Evolutionary conservation across 805 yeast genomes (phyloP).

Genomic region (Teunomyces barrocoloradensis): DNA sequence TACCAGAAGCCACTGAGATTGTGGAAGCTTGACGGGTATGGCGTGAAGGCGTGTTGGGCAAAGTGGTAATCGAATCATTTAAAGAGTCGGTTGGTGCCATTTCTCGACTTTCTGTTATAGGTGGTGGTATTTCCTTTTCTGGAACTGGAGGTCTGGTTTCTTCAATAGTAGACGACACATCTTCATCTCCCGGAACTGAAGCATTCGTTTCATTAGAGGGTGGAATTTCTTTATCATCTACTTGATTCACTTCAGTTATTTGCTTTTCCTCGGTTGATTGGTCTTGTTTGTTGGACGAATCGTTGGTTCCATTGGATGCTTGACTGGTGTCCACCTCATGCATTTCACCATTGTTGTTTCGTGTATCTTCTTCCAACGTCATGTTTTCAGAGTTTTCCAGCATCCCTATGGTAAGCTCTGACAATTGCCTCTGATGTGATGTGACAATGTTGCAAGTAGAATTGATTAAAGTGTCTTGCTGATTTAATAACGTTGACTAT

Average conservation of each 20-base stretch:
- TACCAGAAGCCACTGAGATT: constrained; percentile 5
- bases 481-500: constrained; percentile 1
- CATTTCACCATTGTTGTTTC: background rate
- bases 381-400: background rate
- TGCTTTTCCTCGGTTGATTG: background rate
- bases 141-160: background rate
- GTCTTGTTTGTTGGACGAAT: background rate
- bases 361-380: background rate
- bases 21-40: constrained; percentile 6
- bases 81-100: background rate
- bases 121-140: background rate
- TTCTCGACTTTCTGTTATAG: background rate
- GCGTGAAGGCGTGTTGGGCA: background rate
- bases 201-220: background rate
- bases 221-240: background rate
- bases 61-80: background rate
- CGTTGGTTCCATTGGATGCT: background rate
- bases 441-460: background rate
- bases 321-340: background rate
- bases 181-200: background rate
- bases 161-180: background rate
- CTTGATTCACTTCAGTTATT: background rate
- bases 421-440: background rate
- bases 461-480: constrained; percentile 1
- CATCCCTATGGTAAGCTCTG: constrained; percentile 1